Conservation (phyloP, 495 filamentous ascomycete genomes). For the Neurospora sp. region DNA sequence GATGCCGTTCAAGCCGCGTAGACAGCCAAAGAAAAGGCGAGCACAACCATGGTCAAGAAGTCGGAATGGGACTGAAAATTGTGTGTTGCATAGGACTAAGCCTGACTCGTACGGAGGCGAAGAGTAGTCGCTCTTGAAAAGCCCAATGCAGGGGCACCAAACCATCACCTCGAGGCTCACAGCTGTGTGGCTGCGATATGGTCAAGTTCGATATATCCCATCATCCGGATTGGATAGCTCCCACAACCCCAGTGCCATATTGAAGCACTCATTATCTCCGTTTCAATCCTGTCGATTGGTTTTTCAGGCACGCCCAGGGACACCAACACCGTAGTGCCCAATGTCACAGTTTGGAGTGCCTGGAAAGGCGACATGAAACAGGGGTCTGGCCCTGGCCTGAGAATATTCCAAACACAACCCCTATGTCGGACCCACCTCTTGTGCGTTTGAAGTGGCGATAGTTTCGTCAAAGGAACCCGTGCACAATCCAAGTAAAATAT, state of each 20-base stretch:
- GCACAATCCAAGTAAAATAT: not conserved
- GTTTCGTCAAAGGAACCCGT: constrained; percentile 7
- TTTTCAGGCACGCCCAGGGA: not conserved
- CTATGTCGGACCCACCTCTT: constrained; percentile 3
- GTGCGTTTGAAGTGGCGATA: constrained; percentile 16
- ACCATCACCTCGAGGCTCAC: not conserved
- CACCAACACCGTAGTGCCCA: not conserved
- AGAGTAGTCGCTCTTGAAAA: not conserved
- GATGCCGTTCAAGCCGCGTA: not conserved
- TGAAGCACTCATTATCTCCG: constrained; percentile 8
- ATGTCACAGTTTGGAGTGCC: constrained; percentile 14
- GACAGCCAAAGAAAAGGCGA: not conserved
- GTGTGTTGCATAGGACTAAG: not conserved
- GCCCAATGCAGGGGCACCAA: not conserved
- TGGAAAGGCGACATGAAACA: constrained; percentile 28
- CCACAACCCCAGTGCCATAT: constrained; percentile 4
- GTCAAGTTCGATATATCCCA: not conserved
- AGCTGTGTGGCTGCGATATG: not conserved
- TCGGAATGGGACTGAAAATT: not conserved
- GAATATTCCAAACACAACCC: constrained; percentile 25
- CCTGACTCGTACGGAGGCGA: not conserved
- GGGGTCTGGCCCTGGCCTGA: constrained; percentile 19
- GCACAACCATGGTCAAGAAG: not conserved
- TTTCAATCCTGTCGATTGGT: constrained; percentile 4
- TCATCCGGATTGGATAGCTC: not conserved